Percentiles rank a stretch among this genome's conserved stretches.
These are phyloP conservation scores for Kazachstania sp. DNA, from an alignment of 1,139 yeast genomes.

Conservation along the genomic window DNA sequence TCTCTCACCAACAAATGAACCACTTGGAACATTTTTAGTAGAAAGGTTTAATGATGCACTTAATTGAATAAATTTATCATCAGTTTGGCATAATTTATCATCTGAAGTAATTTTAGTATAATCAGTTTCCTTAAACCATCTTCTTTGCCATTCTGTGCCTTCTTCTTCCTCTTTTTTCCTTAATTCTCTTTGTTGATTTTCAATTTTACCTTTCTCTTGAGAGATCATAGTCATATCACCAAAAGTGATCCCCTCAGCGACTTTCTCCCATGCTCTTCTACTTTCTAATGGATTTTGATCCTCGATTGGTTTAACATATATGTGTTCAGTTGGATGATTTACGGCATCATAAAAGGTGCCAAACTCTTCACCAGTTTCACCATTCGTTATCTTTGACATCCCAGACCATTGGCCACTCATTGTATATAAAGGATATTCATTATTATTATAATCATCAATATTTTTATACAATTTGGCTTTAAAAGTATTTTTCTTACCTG, in stretches of 20 bases:
- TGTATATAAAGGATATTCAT: slow-evolving; percentile 64
- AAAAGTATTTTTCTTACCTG: slow-evolving; percentile 91
- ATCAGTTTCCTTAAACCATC: slow-evolving; percentile 67
- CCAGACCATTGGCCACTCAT: slow-evolving; percentile 93
- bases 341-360: slow-evolving; percentile 65
- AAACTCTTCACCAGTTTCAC: slow-evolving; percentile 26
- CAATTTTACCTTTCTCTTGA: slow-evolving; percentile 65
- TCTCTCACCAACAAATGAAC: slow-evolving; percentile 47
- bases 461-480: slow-evolving; percentile 71
- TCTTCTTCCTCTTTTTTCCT: slow-evolving; percentile 61
- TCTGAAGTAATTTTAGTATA: slow-evolving; percentile 23
- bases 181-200: slow-evolving; percentile 72
- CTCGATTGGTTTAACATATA: slow-evolving; percentile 67
- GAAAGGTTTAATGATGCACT: slow-evolving; percentile 51
- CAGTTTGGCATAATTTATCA: slow-evolving; percentile 15
- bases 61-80: slow-evolving; percentile 44
- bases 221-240: slow-evolving; percentile 71
- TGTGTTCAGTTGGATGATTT: slow-evolving; percentile 41
- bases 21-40: slow-evolving; percentile 57
- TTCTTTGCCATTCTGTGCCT: slow-evolving; percentile 58
- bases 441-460: slow-evolving; percentile 37
- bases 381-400: slow-evolving; percentile 40
- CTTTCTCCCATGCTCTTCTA: slow-evolving; percentile 77
- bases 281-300: slow-evolving; percentile 71
- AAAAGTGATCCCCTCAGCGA: slow-evolving; percentile 72